These are phyloP conservation scores for Vitis riparia DNA, from an alignment of 164 flowering plant species.

Conservation along the genomic window DNA sequence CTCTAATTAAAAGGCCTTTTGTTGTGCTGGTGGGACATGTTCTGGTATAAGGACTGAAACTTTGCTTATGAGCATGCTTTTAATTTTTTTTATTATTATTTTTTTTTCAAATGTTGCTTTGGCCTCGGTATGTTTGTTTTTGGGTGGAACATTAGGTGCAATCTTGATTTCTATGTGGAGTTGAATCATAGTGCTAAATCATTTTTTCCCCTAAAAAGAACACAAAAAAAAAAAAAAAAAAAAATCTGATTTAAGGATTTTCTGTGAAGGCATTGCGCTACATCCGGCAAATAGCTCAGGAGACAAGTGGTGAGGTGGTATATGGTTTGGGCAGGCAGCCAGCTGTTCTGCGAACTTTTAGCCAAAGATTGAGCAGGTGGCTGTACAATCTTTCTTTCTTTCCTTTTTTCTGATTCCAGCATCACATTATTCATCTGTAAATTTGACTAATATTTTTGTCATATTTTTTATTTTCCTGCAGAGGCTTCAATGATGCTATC, in stretches of 20 bases:
- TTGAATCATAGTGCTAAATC: neutral
- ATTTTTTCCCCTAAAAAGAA: neutral
- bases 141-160: too few species aligned
- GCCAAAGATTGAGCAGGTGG: conserved; percentile 92
- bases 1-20: neutral
- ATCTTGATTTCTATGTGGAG: neutral
- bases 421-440: neutral
- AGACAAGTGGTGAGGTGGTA: conserved; percentile 83
- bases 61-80: too few species aligned
- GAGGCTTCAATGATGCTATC: conserved; percentile 93
- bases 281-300: conserved; percentile 89
- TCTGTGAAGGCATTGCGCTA: conserved; percentile 70
- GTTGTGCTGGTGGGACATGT: too few species aligned
- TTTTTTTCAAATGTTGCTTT: neutral
- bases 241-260: conserved; percentile 5
- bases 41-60: too few species aligned
- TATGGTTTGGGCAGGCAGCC: conserved; percentile 95
- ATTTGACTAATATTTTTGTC: neutral
- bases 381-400: neutral
- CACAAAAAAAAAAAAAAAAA: neutral
- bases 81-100: neutral
- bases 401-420: neutral
- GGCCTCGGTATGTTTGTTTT: neutral
- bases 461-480: conserved; percentile 17
- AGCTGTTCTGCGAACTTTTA: conserved; percentile 87